Base-by-base conservation (phyloP, 2,329 filamentous ascomycete species). In the Aspergillus vadensis region DNA sequence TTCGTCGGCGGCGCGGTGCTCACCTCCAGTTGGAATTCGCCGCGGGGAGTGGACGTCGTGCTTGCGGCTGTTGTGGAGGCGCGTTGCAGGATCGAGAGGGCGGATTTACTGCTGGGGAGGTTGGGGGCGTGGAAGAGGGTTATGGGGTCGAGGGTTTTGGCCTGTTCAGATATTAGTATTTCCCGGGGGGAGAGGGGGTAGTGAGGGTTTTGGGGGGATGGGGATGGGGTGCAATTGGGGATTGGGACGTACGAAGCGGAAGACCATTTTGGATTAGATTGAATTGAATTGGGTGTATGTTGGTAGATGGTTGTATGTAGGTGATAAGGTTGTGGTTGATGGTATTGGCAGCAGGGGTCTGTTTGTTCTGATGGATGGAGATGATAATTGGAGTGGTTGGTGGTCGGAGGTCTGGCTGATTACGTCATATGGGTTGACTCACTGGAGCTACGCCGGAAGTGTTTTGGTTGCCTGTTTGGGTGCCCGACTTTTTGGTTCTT, bases 41-140 rank as follows among this genome's bases (percentile, higher is more conserved):
- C 82, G 64, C 84, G 81, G 86, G 47, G 90, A 88, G 75, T 92
- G 89, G 73, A 93, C 90, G 72, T 88, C 81, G 32, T 36, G 1
- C 90, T 91, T 9, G 91, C 86, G 5, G 91, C 87, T 51, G 86
- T 86, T 51, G 89, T 88, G 25, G 91, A 90, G 32, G 87, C 85
- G 78, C 94, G 88, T 80, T 95, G 96, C 62, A 98, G 86, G 56
- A 96, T 80, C 44, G 86, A 88, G 63, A 89, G 86, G 32, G 90
- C 89, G 62, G 89, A 87, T 54, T 86, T 82, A 3, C 93, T 97
- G 65, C 89, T 83, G 21, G 89, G 57, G 86, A 85, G 69, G 83
- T 85, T 60, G 4, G 94, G 86, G 77, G 91, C 91, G 85, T 97
- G 93, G 84, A 98, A 99, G 82, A 99, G 88, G 63, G 94, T 98